Base-by-base conservation (phyloP, 2,329 filamentous ascomycete species). In the Epicoccum nigrum region DNA sequence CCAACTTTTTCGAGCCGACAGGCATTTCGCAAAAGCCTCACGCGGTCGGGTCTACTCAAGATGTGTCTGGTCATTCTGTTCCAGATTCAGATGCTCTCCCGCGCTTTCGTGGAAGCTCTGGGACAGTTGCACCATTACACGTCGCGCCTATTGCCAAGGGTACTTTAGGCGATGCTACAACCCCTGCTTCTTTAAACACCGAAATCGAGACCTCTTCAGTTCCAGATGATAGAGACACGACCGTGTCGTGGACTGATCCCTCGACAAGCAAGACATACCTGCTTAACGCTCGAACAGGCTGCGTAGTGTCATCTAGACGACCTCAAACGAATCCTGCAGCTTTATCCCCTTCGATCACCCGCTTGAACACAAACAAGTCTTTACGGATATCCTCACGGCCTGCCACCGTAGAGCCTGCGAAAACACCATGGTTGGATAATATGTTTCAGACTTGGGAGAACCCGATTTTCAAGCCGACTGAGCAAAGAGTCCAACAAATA, bases 361-460 rank as follows among this genome's bases (percentile, higher is more conserved):
- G 70, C 0, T 61, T 58, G 11, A 56, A 63, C 4, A 62, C 61
- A 19, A 68, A 60, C 4, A 70, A 59, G 33, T 58, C 65, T 4
- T 41, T 76, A 19, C 73, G 74, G 30, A 58, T 77, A 2, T 46
- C 64, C 21, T 54, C 53, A 7, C 63, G 43, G 17, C 30, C 54
- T 15, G 28, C 43, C 27, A 58, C 57, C 8, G 35, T 44, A 4
- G 50, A 52, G 6, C 27, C 38, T 7, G 40, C 40, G 12, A 54
- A 58, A 9, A 64, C 57, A 2, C 60, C 63, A 8, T 91, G 87
- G 88, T 73, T 92, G 2, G 76, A 79, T 7, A 74, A 79, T 6
- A 62, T 93, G 6, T 71, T 91, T 1, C 70, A 79, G 28, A 78
- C 77, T 7, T 96, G 90, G 90, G 73, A 87, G 7, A 96, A 92